Conservation (phyloP, 371 early-diverging fungal genomes). For the Apophysomyces ossiformis region DNA sequence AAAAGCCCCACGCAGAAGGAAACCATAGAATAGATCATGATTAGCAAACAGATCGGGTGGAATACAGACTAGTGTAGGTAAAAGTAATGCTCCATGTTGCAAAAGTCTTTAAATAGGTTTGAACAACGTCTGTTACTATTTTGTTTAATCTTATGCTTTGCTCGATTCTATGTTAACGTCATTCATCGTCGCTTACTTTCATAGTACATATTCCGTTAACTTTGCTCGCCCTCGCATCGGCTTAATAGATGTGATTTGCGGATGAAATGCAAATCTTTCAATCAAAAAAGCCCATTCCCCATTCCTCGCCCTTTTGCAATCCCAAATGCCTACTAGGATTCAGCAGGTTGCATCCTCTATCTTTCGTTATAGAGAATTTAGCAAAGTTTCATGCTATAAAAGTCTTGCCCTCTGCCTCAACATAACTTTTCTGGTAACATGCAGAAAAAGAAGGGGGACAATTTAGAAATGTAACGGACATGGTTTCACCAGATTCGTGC, state of each 20-base stretch:
- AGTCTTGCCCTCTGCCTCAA: not conserved
- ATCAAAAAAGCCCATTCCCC: not conserved
- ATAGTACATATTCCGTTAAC: too few species aligned
- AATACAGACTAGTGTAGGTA: too few species aligned
- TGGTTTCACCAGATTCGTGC: not conserved
- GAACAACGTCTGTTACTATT: too few species aligned
- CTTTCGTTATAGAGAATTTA: not conserved
- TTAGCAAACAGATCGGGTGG: too few species aligned
- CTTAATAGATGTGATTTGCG: not conserved
- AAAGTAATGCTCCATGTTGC: too few species aligned
- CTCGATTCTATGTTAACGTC: too few species aligned
- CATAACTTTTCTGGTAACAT: not conserved
- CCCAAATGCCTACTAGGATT: not conserved
- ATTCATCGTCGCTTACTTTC: too few species aligned
- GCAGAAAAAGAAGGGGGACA: not conserved
- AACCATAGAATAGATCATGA: too few species aligned
- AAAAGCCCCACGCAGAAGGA: too few species aligned
- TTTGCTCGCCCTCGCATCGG: not conserved
- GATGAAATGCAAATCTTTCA: constrained; percentile 1
- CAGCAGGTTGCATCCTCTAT: constrained; percentile 1
- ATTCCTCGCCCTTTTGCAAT: not conserved
- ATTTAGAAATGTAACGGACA: not conserved
- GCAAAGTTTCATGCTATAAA: not conserved
- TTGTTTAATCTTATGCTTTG: too few species aligned
- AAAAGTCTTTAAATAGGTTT: too few species aligned